Percentiles rank a stretch among this genome's conserved stretches.
Conservation (phyloP, 2,329 filamentous ascomycete species). For the Talaromyces pinophilus region DNA sequence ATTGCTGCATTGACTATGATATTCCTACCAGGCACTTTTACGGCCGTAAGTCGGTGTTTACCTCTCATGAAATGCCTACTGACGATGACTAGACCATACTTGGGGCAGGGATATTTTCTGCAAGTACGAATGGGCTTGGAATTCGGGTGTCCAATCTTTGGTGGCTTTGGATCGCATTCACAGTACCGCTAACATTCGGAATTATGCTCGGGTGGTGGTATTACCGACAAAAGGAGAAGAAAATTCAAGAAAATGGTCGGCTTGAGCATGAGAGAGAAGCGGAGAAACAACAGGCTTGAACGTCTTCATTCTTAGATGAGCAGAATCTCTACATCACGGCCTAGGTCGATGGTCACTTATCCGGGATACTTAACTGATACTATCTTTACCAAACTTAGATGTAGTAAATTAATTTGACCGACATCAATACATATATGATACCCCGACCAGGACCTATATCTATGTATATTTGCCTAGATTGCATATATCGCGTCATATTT, state of each 20-base stretch:
- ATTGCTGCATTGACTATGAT: constrained; percentile 38
- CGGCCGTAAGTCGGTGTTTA: constrained; percentile 21
- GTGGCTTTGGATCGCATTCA: constrained; percentile 16
- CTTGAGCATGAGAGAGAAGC: not conserved
- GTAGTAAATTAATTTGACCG: not conserved
- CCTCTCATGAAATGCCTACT: not conserved
- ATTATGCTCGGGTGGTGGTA: constrained; percentile 9
- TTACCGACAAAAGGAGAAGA: constrained; percentile 4
- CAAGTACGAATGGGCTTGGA: not conserved
- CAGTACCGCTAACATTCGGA: constrained; percentile 5
- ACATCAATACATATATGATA: not conserved
- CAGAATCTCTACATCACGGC: not conserved
- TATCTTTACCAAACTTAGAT: not conserved
- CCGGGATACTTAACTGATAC: not conserved
- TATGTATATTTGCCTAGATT: not conserved
- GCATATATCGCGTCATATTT: not conserved
- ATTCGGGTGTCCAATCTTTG: constrained; percentile 9
- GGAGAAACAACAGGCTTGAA: not conserved
- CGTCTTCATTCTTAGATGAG: not conserved
- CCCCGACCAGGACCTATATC: not conserved
- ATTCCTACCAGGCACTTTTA: constrained; percentile 32
- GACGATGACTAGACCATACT: not conserved
- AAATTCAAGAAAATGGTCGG: not conserved
- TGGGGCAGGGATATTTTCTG: not conserved
- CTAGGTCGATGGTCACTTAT: not conserved